Evolutionary conservation across 225 moss, liverwort and hornwort species (phyloP), one percentile per base, ranked within the genome.

Genomic region (Asterella californica): DNA sequence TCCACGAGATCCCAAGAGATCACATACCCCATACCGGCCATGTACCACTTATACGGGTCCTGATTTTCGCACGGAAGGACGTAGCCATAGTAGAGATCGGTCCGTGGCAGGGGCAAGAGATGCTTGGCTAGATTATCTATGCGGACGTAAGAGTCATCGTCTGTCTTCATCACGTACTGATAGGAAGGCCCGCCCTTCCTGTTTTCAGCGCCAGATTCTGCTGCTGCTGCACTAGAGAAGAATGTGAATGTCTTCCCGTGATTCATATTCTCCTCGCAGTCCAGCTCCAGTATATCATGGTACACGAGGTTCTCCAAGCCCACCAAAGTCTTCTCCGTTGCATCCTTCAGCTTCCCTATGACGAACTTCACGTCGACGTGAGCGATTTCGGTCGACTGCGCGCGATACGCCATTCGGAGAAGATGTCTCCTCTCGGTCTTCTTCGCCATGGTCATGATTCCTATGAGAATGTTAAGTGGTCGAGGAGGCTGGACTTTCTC

Each of bases 11-110:
- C 92, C 93, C 93, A 94, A 0, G 90, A 85, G 50, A 94, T 75
- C 0, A 92, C 59, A 47, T 94, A 94, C 12, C 93, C 93, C 93
- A 94, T 94, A 52, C 92, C 93, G 9, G 90, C 92, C 92, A 94
- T 94, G 76, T 94, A 92, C 48, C 87, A 83, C 0, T 14, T 0
- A 81, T 91, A 84, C 2, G 93, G 77, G 30, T 94, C 29, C 25
- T 75, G 33, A 15, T 90, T 94, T 49, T 85, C 70, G 77, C 93
- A 92, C 0, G 90, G 90, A 0, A 94, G 87, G 15, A 94, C 32
- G 70, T 90, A 91, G 3, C 92, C 92, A 59, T 88, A 90, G 75
- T 94, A 94, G 25, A 94, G 87, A 78, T 94, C 93, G 24, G 61
- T 65, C 10, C 92, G 81, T 60, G 90, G 83, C 79, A 92, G 83